Evolutionary conservation across 208 protist species (phyloP), one percentile per base, ranked within the genome.

Genomic region (Trypanosoma caninum): DNA sequence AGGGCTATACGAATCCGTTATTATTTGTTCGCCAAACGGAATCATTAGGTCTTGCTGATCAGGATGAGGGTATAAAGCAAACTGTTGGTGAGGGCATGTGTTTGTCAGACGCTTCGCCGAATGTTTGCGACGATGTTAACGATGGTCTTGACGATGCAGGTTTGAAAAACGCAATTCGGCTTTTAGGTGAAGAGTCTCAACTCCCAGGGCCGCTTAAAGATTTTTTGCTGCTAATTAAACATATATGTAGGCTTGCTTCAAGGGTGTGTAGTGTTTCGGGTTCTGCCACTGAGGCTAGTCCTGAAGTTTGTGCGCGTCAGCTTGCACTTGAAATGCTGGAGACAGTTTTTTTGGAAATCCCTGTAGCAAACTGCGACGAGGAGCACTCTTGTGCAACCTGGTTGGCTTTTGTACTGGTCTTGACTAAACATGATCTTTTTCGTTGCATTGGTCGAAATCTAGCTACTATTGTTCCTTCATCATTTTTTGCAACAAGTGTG

Each of bases 351-450:
- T 31, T 67, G 25, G 68, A 74, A 14, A 55, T 95, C 42, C 85
- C 85, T 28, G 64, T 80, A 16, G 78, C 84, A 38, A 95, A 93
- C 62, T 80, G 76, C 60, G 65, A 65, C 35, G 37, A 51, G 23
- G 81, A 93, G 69, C 85, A 95, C 58, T 68, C 42, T 34, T 91
- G 84, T 45, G 69, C 89, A 1, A 72, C 65, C 42, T 89, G 79
- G 82, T 63, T 95, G 40, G 75, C 73, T 2, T 34, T 93, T 8
- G 78, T 84, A 13, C 42, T 93, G 37, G 46, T 65, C 28, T 72
- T 76, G 9, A 83, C 76, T 66, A 73, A 79, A 45, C 84, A 86
- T 55, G 79, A 88, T 48, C 63, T 95, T 20, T 38, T 91, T 18
- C 53, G 69, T 6, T 78, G 74, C 54, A 57, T 95, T 33, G 69